These are phyloP conservation scores for Pestalotiopsis sp. DNA, from an alignment of 2,329 filamentous ascomycete genomes.

Conservation along the genomic window DNA sequence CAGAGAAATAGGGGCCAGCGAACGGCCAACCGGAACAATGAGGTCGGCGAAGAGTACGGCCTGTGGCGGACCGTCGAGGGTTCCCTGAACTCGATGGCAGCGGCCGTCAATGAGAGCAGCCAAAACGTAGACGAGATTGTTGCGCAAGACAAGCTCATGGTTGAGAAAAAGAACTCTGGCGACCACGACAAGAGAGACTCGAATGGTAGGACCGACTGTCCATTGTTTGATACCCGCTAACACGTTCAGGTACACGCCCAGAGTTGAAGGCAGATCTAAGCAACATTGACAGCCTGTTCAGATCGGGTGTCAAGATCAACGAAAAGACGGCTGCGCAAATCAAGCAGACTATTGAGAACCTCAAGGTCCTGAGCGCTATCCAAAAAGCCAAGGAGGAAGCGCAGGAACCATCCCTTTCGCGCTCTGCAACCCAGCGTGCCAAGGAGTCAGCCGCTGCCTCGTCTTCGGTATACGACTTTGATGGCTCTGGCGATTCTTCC, in stretches of 20 bases:
- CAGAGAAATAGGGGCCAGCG: conserved; percentile 30
- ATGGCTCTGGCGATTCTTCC: conserved; percentile 41
- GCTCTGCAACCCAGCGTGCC: conserved; percentile 24
- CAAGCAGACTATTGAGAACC: conserved; percentile 34
- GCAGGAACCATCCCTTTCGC: conserved; percentile 28
- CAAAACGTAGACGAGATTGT: conserved; percentile 36
- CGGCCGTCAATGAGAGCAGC: conserved; percentile 40
- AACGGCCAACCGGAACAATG: conserved; percentile 37
- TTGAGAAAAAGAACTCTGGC: conserved; percentile 33
- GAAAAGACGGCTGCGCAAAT: conserved; percentile 28
- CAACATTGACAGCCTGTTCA: conserved; percentile 31
- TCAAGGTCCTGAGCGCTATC: conserved; percentile 39
- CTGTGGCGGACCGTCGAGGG: conserved; percentile 42
- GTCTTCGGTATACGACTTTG: conserved; percentile 42
- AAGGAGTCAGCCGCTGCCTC: conserved; percentile 27
- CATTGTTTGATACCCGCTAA: background rate
- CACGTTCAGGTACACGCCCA: conserved; percentile 14
- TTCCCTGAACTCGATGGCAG: conserved; percentile 33
- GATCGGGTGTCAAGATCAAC: conserved; percentile 34
- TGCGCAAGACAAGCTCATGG: conserved; percentile 39
- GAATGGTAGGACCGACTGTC: background rate
- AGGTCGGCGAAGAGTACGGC: conserved; percentile 40
- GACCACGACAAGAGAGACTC: conserved; percentile 16
- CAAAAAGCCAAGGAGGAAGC: conserved; percentile 41
- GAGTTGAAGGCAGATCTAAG: conserved; percentile 28